Evolutionary conservation across 228 moss, liverwort and hornwort genomes (phyloP), one percentile per base, ranked within the genome.

Genomic region (Sphagnum magellanicum): DNA sequence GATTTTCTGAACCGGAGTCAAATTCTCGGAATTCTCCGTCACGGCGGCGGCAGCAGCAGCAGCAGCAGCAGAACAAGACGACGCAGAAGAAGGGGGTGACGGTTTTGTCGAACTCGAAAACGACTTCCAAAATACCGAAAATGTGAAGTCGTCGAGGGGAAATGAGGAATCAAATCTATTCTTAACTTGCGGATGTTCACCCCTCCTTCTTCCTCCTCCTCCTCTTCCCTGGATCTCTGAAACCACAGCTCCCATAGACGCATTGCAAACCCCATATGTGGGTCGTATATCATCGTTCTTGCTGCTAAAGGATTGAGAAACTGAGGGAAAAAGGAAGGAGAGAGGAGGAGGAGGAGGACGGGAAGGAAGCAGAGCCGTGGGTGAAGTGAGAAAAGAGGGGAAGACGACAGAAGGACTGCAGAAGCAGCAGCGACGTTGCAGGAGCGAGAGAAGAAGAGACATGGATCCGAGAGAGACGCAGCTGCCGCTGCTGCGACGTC

Each of bases 1-100:
- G 11, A 83, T 75, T 0, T 50, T 79, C 58, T 71, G 83, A 63
- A 83, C 79, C 16, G 85, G 87, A 61, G 67, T 71, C 46, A 87
- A 71, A 13, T 64, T 78, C 48, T 63, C 63, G 32, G 32, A 2
- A 32, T 2, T 63, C 14, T 50, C 61, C 60, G 55, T 72, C 73
- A 51, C 32, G 32, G 3, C 32, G 3, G 32, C 32, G 1, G 32
- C 32, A 3, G 32, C 32, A 32, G 32, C 32, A 32, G 32, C 32
- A 3, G 32, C 32, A 32, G 32, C 3, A 32, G 32, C 17, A 17
- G 17, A 17, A 17, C 17, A 32, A 32, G 32, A 32, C 32, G 32
- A 32, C 32, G 32, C 32, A 32, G 32, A 32, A 32, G 3, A 2
- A 32, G 32, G 32, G 32, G 32, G 32, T 3, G 32, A 32, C 32